Base-by-base conservation (phyloP, 441 rosid genomes). In the Erysimum pusillum region DNA sequence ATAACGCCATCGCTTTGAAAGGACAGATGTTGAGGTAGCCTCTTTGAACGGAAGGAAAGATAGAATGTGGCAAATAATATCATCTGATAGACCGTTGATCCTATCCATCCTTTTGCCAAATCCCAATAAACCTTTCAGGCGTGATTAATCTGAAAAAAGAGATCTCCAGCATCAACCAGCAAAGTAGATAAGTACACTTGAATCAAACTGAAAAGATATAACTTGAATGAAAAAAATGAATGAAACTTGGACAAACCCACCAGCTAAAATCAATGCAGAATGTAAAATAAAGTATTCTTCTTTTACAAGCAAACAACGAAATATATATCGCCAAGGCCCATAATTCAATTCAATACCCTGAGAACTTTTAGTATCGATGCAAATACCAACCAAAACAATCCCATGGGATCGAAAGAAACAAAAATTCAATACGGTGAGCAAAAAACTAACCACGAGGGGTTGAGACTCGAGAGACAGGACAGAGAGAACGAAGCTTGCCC, bases 1-100 rank as follows among this genome's bases (percentile, higher is more conserved):
- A 34, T 32, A 11, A 42, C 65, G 65, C 65, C 65, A 69, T 4
- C 65, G 56, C 18, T 32, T 69, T 17, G 74, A 57, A n/a, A 69
- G 65, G 34, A 57, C 7, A 44, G 22, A 69, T 44, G 74, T 59
- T 13, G 22, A 46, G 17, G 46, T 22, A 32, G 48, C 34, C 13
- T 58, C 36, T 45, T 46, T 22, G 15, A 9, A 3, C 5, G 67
- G 22, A 58, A 58, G 67, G 58, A 45, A 44, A 58, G 67, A 70
- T 3, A 58, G 54, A 32, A 44, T 58, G 66, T 58, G 74, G 56
- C 66, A 34, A 13, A 70, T 46, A 20, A 34, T 46, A 2, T 70
- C 58, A 20, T 58, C 58, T 48, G 75, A 38, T 71, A 71, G 35
- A 58, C 0, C 28, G 58, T 25, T 70, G 20, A 57, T 44, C 35